phyloP scores from a whole-genome alignment of 2,329 filamentous ascomycete genomes.

The Diplodia sapinea region DNA sequence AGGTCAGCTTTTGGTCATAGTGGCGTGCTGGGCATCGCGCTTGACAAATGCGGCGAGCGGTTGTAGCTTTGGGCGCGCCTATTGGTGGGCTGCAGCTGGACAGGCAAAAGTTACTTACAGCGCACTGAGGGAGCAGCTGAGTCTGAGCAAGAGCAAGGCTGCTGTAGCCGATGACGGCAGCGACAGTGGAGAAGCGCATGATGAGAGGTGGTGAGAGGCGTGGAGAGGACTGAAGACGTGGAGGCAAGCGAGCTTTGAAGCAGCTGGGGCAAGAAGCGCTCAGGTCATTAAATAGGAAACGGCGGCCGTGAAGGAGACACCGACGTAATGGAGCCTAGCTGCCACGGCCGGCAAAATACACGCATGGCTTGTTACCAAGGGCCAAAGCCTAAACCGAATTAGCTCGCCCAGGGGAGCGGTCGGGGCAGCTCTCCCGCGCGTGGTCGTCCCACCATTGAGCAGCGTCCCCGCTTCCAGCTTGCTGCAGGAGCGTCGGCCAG shows the following conservation, averaged over 20 bases:
- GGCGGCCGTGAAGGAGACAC: slow-evolving; percentile 8
- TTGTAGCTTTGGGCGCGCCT: neutral
- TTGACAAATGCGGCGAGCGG: neutral
- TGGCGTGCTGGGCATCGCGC: neutral
- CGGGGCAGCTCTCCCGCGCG: slow-evolving; percentile 5
- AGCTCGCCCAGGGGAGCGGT: neutral
- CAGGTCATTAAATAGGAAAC: slow-evolving; percentile 15
- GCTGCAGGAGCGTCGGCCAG: slow-evolving; percentile 5
- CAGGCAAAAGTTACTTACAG: slow-evolving; percentile 35
- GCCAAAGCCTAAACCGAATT: slow-evolving; percentile 15
- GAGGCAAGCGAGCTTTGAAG: neutral
- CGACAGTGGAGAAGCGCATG: slow-evolving; percentile 39
- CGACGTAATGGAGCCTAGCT: neutral
- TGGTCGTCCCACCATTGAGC: slow-evolving; percentile 21
- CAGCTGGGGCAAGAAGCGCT: neutral
- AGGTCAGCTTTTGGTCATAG: slow-evolving; percentile 24
- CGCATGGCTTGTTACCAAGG: slow-evolving; percentile 9
- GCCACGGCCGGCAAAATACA: slow-evolving; percentile 17
- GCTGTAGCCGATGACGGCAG: slow-evolving; percentile 36
- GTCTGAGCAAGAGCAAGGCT: slow-evolving; percentile 38
- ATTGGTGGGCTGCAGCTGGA: neutral
- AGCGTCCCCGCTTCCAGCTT: slow-evolving; percentile 4
- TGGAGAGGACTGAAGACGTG: neutral
- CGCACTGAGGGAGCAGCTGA: slow-evolving; percentile 38
- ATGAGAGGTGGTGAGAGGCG: slow-evolving; percentile 2